Evolutionary conservation across 2,329 filamentous ascomycete genomes (phyloP), one percentile per base, ranked within the genome.

Genomic region (Fusarium drepaniforme): DNA sequence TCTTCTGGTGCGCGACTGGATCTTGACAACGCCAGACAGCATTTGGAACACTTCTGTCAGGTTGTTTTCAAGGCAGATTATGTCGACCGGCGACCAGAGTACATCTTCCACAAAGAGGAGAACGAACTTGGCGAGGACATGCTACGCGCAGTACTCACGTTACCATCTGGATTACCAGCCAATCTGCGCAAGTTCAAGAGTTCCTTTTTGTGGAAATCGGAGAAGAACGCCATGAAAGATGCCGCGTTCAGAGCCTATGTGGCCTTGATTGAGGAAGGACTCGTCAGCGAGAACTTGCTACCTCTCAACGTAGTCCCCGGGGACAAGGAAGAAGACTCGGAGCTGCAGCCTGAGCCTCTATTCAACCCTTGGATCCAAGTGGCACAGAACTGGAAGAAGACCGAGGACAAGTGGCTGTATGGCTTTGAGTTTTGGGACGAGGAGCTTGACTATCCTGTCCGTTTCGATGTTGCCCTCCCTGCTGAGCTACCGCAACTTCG

Each of bases 191-290:
- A 67, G 7, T 68, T 77, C 5, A 37, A 74, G 0, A 78, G 82
- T 18, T 66, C 72, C 13, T 67, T 49, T 0, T 58, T 81, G n/a
- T 98, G 95, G 95, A 82, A 75, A 13, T 93, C 91, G 0, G 92
- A 97, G 78, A 89, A 87, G 67, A 91, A 90, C 75, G 95, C 95
- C 0, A 91, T 87, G 75, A 94, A 93, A 79, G 96, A 98, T 81
- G 94, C 93, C 1, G 93, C 94, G 0, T 97, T 97, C 71, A 90
- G 94, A 78, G 94, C 95, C 1, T 98, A 96, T 79, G 83, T 90
- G 25, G 86, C 86, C 7, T 86, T 98, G 0, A 91, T 96, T 79
- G 77, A 89, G 9, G 92, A 89, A 30, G 93, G 93, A 0, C 85
- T 98, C 7, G 83, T 98, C 1, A 95, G 94, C 71, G 90, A 97